Base-by-base conservation (phyloP, 179 eudicot genomes). In the Amaranthus tricolor region DNA sequence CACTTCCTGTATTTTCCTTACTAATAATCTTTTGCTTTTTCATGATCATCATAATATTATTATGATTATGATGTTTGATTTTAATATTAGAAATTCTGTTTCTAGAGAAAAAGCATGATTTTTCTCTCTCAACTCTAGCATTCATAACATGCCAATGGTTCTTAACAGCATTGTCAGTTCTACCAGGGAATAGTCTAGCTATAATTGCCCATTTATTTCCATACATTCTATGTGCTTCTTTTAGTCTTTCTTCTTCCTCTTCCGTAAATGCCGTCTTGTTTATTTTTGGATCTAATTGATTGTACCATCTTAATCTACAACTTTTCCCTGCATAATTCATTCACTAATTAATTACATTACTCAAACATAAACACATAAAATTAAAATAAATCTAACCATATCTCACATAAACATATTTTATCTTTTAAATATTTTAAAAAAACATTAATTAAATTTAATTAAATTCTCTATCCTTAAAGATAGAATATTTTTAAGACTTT, bases 131-230 rank as follows among this genome's bases (percentile, higher is more conserved):
- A 64, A 81, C 77, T 66, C 96, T 85, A 0, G 93, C 93, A 77
- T 82, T 85, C 20, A 89, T 87, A 8, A 89, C 93, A 71, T 90
- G 96, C 92, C 93, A 90, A 62, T 90, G 96, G 72, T 90, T 90
- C 81, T 90, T 90, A 5, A 90, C 90, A 0, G 96, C 91, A 71
- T 90, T 89, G 51, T 90, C 96, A 1, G 93, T 90, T 66, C 96
- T 77, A 0, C 96, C 96, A 0, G 88, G 93, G 66, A 90, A 89
- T 0, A 89, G 75, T 77, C 85, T 75, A 0, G 93, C 89, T 60
- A 90, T 90, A 66, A 85, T 50, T 13, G 93, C 91, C 93, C 96
- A 90, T 81, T 90, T 90, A 88, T 89, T 89, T 0, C 93, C 96
- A 62, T 90, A 87, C 15, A 78, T 52, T 66, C 79, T 75, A 17